These are phyloP conservation scores for Priceomyces fermenticarens DNA, from an alignment of 805 yeast genomes.

Conservation along the genomic window DNA sequence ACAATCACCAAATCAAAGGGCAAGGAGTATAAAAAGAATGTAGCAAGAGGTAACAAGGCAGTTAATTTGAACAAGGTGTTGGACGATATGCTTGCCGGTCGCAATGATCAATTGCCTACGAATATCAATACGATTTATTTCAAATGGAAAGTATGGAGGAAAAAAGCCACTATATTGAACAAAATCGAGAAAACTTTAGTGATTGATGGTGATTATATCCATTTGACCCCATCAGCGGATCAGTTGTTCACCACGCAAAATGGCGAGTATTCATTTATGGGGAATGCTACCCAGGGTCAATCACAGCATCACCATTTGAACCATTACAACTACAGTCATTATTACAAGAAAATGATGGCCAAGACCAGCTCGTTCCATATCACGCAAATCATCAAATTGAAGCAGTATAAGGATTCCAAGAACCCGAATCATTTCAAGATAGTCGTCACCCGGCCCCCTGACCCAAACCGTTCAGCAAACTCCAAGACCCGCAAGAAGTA, in stretches of 20 bases:
- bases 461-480: conserved; percentile 27
- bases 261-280: no score
- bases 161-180: conserved; percentile 78
- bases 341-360: conserved; percentile 62
- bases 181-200: conserved; percentile 81
- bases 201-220: conserved; percentile 91
- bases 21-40: conserved; percentile 3
- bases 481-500: conserved; percentile 73
- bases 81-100: conserved; percentile 28
- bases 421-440: conserved; percentile 80
- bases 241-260: conserved; percentile 23
- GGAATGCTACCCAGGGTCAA: conserved; percentile 12
- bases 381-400: conserved; percentile 68
- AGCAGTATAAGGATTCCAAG: conserved; percentile 62
- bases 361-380: conserved; percentile 88
- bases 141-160: conserved; percentile 84
- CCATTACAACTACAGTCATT: conserved; percentile 37
- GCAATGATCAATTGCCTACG: conserved; percentile 28
- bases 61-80: conserved; percentile 21
- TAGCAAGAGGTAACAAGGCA: conserved; percentile 1
- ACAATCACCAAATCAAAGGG: conserved; percentile 1
- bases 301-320: conserved; percentile 34
- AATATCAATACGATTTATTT: conserved; percentile 59
- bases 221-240: conserved; percentile 63
- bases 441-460: conserved; percentile 47